These are phyloP conservation scores for Pilatotrama ljubarskyi DNA, from an alignment of 768 basidiomycete genomes.

Conservation along the genomic window DNA sequence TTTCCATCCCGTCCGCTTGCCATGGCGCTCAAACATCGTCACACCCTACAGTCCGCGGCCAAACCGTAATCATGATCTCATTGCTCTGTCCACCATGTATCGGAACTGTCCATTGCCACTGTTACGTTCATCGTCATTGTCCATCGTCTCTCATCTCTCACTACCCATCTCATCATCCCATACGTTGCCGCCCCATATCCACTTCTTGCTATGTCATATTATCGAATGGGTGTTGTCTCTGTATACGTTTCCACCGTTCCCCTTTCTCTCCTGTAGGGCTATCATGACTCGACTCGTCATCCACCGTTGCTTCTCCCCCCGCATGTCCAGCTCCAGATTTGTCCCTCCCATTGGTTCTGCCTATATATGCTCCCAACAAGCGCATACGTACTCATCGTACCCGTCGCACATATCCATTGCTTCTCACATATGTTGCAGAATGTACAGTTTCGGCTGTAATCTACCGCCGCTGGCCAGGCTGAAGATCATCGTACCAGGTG, in stretches of 20 bases:
- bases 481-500: neutral
- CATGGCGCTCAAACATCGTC: neutral
- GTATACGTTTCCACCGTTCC: slow-evolving; percentile 5
- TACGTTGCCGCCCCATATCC: neutral
- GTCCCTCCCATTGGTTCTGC: neutral
- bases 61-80: slow-evolving; percentile 7
- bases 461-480: neutral
- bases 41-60: slow-evolving; percentile 1
- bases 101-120: slow-evolving; percentile 12
- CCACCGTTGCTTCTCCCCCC: neutral
- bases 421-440: slow-evolving; percentile 7
- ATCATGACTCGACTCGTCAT: slow-evolving; percentile 9
- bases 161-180: neutral
- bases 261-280: slow-evolving; percentile 10
- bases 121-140: neutral
- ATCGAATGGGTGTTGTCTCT: slow-evolving; percentile 14
- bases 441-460: neutral
- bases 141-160: neutral
- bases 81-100: slow-evolving; percentile 19
- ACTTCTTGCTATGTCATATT: slow-evolving; percentile 12
- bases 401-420: neutral
- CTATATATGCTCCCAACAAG: slow-evolving; percentile 3
- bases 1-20: neutral
- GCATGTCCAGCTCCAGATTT: neutral
- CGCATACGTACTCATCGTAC: slow-evolving; percentile 8